Evolutionary conservation across 148 eudicot genomes (phyloP).

Genomic region (Rhododendron molle): DNA sequence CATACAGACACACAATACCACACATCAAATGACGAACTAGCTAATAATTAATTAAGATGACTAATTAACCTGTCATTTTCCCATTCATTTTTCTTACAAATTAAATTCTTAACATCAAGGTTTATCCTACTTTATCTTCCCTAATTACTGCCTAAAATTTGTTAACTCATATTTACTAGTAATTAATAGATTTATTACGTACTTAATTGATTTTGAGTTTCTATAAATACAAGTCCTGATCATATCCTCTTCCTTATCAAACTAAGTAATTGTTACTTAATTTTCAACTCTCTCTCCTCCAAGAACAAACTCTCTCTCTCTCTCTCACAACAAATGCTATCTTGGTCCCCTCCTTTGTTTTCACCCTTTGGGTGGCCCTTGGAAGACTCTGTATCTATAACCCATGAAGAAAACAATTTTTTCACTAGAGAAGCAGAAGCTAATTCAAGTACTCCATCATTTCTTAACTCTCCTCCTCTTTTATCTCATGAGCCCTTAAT

Average conservation of each 20-base stretch:
- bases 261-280: not conserved
- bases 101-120: not conserved
- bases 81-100: not conserved
- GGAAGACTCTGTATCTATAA: conserved; percentile 14
- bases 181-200: not conserved
- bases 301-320: not conserved
- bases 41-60: not conserved
- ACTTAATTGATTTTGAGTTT: not conserved
- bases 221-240: not conserved
- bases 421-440: conserved; percentile 6
- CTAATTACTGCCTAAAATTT: not conserved
- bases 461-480: not conserved
- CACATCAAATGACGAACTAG: not conserved
- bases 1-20: not conserved
- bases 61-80: not conserved
- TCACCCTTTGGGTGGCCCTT: conserved; percentile 19
- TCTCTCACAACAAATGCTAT: conserved; percentile 5
- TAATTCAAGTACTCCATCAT: conserved; percentile 6
- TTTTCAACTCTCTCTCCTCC: not conserved
- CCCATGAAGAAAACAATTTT: conserved; percentile 6
- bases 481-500: not conserved
- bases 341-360: conserved; percentile 15
- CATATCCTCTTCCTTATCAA: not conserved
- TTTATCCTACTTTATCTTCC: not conserved
- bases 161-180: not conserved